phyloP scores from a whole-genome alignment of 2,329 filamentous ascomycete genomes.

The Chaetoscypha palmicola region DNA sequence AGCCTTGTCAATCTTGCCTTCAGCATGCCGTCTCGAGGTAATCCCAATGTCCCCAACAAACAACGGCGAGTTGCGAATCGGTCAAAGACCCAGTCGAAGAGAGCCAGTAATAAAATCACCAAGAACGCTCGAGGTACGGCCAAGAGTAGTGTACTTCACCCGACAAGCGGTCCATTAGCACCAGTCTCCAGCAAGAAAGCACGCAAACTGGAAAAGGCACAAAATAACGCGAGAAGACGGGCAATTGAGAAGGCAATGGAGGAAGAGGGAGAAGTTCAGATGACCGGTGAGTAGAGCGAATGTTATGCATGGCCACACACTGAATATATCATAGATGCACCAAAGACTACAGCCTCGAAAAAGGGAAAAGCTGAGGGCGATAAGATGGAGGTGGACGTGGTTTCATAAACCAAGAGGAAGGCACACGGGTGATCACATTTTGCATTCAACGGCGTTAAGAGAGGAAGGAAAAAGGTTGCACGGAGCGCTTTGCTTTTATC shows the following conservation, averaged over 20 bases:
- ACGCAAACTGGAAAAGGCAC: conserved; percentile 29
- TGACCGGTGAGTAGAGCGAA: conserved; percentile 26
- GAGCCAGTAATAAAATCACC: conserved; percentile 22
- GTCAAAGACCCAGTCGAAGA: conserved; percentile 29
- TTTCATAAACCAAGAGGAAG: conserved; percentile 5
- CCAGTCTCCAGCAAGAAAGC: conserved; percentile 31
- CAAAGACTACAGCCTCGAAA: conserved; percentile 21
- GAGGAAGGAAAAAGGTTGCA: background rate
- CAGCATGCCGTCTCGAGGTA: conserved; percentile 31
- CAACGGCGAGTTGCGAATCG: conserved; percentile 26
- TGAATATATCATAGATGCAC: conserved; percentile 22
- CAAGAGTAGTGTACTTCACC: conserved; percentile 26
- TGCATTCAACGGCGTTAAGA: background rate
- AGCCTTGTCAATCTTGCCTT: background rate
- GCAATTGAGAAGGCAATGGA: conserved; percentile 30
- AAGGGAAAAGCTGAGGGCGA: conserved; percentile 12
- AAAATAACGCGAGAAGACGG: conserved; percentile 28
- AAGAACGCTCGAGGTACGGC: conserved; percentile 30
- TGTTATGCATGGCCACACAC: background rate
- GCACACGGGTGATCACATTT: background rate
- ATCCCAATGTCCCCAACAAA: conserved; percentile 32
- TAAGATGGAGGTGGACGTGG: conserved; percentile 21
- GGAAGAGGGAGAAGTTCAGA: conserved; percentile 28
- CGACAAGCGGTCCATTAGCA: conserved; percentile 29
- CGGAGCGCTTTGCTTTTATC: background rate